Base-by-base conservation (phyloP, 1,284 basidiomycete species). In the Tetrapyrgos nigripes region DNA sequence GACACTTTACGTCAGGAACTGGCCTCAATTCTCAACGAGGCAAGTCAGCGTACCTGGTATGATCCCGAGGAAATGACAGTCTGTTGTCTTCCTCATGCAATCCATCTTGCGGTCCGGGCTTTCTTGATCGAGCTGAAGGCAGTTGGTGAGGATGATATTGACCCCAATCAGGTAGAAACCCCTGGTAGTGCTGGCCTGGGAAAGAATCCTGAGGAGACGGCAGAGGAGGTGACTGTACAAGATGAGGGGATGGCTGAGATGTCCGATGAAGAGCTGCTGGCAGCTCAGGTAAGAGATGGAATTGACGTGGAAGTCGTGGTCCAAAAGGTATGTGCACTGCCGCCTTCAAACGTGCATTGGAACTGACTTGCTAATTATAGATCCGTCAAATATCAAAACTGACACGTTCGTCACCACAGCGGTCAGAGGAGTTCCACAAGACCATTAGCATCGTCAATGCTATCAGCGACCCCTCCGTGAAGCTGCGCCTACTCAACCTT, bases 341-440 rank as follows among this genome's bases (percentile, higher is more conserved):
- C 6, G 17, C 23, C 4, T n/a, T 51, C 31, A n/a, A 4, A 29
- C 21, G 50, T 35, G 13, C 27, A 51, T 33, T 13, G 31, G n/a
- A n/a, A n/a, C n/a, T n/a, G n/a, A n/a, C n/a, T n/a, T n/a, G n/a
- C n/a, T n/a, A 17, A 8, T 27, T 10, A 4, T 21, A 51, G 50
- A 33, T 51, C 21, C 29, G 31, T 4, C 50, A 51, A 51, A 51
- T 51, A 11, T 51, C 50, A 13, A 51, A 51, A 24, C 21, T 51
- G 17, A 27, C 50, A 29, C 50, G 31, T 19, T 51, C 50, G 6
- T n/a, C 27, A 19, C 50, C 50, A 4, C 50, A 51, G 33, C 50
- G 31, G 11, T 31, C 27, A 31, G 50, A 51, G 21, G 50, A 51
- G 17, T 51, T 51, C 31, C 5, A 51, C n/a, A 51, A 51, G 28